A percentile compares a stretch with the other conserved stretches of the same genome.
phyloP scores from a whole-genome alignment of 2,329 filamentous ascomycete genomes.

The Helotiales sp. region DNA sequence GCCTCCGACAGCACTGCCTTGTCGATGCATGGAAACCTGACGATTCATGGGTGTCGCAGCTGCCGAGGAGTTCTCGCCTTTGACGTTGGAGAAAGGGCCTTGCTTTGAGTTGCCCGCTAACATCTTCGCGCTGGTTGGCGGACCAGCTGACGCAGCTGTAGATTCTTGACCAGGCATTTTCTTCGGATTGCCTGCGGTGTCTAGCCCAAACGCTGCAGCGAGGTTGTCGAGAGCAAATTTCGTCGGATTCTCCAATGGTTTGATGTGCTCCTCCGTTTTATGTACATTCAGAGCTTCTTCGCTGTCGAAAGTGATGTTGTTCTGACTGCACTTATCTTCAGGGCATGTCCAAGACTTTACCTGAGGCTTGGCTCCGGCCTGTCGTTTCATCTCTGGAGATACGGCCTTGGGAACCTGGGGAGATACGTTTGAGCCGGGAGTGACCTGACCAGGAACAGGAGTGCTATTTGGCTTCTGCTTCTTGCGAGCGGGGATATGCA shows the following conservation, averaged over 20 bases:
- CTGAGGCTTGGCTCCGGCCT: constrained; percentile 23
- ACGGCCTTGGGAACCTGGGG: constrained; percentile 30
- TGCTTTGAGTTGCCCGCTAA: constrained; percentile 29
- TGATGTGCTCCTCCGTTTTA: constrained; percentile 58
- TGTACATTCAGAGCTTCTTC: constrained; percentile 56
- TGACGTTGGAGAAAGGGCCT: constrained; percentile 45
- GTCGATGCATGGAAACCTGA: constrained; percentile 48
- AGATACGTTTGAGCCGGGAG: constrained; percentile 30
- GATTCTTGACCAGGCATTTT: constrained; percentile 10
- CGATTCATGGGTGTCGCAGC: constrained; percentile 51
- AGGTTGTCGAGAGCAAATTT: constrained; percentile 54
- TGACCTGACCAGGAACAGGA: constrained; percentile 38
- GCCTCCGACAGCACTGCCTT: constrained; percentile 45
- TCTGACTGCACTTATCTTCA: constrained; percentile 55
- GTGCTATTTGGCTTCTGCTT: constrained; percentile 52
- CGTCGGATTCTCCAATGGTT: constrained; percentile 54
- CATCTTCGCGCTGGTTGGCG: constrained; percentile 39
- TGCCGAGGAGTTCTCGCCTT: constrained; percentile 34
- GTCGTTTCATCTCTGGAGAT: constrained; percentile 32
- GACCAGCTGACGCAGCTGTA: constrained; percentile 19
- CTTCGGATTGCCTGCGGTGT: constrained; percentile 45
- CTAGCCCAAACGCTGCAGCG: constrained; percentile 50
- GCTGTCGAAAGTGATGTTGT: constrained; percentile 49
- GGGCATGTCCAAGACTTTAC: constrained; percentile 42
- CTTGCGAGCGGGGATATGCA: constrained; percentile 55